These are phyloP conservation scores for Litchi chinensis DNA, from an alignment of 345 rosid genomes.

Conservation along the genomic window DNA sequence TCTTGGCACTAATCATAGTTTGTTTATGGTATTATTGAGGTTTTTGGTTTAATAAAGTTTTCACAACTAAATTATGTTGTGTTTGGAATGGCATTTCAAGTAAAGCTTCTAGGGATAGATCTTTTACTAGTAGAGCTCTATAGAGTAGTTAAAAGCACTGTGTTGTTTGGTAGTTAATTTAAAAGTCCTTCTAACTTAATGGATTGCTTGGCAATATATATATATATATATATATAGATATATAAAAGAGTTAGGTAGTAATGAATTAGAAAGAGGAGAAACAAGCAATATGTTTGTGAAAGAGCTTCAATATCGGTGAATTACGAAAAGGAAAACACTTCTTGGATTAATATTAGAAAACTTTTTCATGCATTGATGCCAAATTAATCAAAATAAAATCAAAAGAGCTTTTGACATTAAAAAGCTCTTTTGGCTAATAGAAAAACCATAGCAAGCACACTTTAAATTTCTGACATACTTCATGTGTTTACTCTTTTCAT, in stretches of 20 bases:
- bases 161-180: background rate
- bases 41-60: background rate
- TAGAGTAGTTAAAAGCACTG: background rate
- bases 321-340: background rate
- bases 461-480: background rate
- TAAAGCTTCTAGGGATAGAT: background rate
- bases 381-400: background rate
- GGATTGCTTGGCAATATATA: background rate
- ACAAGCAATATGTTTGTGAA: background rate
- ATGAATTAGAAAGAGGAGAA: background rate
- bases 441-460: background rate
- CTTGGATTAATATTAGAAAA: background rate
- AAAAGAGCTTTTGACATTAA: background rate
- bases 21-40: slow-evolving; percentile 6
- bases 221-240: background rate
- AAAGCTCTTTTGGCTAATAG: background rate
- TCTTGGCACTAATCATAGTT: background rate
- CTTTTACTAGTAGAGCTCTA: background rate
- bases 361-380: background rate
- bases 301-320: background rate
- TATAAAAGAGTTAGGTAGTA: background rate
- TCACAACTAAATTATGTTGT: background rate
- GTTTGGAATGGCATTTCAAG: background rate
- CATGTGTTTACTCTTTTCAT: background rate
- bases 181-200: background rate